phyloP scores from a whole-genome alignment of 2,329 filamentous ascomycete species.

The Simplicillium sp. region DNA sequence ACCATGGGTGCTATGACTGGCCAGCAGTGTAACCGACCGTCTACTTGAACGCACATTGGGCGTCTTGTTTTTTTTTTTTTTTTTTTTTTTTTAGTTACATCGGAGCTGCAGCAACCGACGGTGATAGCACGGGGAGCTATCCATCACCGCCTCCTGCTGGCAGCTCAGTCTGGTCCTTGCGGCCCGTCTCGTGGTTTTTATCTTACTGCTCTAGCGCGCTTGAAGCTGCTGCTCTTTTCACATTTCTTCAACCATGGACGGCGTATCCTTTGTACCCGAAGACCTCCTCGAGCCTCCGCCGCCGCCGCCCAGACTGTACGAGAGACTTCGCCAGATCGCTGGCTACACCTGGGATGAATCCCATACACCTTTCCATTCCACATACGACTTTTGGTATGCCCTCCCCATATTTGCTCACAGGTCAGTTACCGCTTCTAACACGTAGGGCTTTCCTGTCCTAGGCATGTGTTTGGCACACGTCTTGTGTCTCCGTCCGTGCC shows the following conservation, averaged over 20 bases:
- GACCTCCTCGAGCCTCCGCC: constrained; percentile 53
- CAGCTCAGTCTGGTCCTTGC: too few relatives aligned
- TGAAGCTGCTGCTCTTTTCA: not conserved
- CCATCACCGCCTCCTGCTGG: too few relatives aligned
- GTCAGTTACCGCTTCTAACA: not conserved
- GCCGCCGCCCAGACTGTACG: constrained; percentile 58
- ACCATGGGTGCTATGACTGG: too few relatives aligned
- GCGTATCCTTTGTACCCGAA: constrained; percentile 37
- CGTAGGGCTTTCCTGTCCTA: constrained; percentile 17
- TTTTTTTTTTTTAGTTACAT: too few relatives aligned
- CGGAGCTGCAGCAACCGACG: too few relatives aligned
- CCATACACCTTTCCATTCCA: constrained; percentile 47
- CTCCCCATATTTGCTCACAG: not conserved
- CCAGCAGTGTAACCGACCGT: too few relatives aligned
- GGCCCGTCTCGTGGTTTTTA: too few relatives aligned
- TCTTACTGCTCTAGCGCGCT: too few relatives aligned
- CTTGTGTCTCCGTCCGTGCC: constrained; percentile 41
- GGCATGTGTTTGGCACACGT: constrained; percentile 59
- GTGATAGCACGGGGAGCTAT: too few relatives aligned
- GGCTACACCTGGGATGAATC: constrained; percentile 72
- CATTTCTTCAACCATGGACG: constrained; percentile 36
- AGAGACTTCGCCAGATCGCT: constrained; percentile 62
- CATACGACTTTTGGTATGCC: constrained; percentile 78
- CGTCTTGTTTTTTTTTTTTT: too few relatives aligned
- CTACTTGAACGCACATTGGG: too few relatives aligned